phyloP scores from a whole-genome alignment of 2,329 filamentous ascomycete species.

The Calycina herbarum region DNA sequence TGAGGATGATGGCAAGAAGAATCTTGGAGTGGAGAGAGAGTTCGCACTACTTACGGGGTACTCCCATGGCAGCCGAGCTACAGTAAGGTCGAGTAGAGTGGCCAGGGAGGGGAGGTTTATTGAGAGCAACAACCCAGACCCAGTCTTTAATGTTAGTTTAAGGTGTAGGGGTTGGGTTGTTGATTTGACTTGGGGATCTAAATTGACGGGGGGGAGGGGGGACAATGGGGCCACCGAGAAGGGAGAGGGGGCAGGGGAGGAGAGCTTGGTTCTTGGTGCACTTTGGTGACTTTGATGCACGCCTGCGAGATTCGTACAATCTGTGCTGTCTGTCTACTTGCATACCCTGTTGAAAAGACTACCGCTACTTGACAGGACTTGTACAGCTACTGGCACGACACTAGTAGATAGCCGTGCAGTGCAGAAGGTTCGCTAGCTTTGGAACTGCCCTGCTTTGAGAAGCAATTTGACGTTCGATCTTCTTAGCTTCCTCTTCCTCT shows the following conservation, averaged over 20 bases:
- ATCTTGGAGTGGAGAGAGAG: background rate
- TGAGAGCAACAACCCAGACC: background rate
- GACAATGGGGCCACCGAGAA: background rate
- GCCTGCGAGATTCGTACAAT: background rate
- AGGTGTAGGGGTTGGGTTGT: background rate
- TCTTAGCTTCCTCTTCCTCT: background rate
- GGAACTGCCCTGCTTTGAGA: background rate
- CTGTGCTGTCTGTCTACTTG: background rate
- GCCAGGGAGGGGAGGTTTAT: background rate
- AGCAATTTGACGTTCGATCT: background rate
- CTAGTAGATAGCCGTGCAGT: background rate
- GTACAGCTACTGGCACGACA: background rate
- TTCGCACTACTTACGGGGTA: slow-evolving; percentile 3
- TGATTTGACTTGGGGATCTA: background rate
- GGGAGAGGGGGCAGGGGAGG: background rate
- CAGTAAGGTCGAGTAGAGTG: background rate
- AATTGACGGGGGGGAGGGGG: background rate
- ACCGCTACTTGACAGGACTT: background rate
- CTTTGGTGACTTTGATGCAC: background rate
- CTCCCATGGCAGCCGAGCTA: background rate
- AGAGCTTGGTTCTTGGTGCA: background rate
- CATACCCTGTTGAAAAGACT: background rate
- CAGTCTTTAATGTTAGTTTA: background rate
- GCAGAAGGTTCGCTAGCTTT: background rate
- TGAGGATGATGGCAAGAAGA: background rate